A percentile compares a stretch with the other conserved stretches of the same genome.
Conservation (phyloP, 2,329 filamentous ascomycete genomes). For the Cladorrhinum sp. region DNA sequence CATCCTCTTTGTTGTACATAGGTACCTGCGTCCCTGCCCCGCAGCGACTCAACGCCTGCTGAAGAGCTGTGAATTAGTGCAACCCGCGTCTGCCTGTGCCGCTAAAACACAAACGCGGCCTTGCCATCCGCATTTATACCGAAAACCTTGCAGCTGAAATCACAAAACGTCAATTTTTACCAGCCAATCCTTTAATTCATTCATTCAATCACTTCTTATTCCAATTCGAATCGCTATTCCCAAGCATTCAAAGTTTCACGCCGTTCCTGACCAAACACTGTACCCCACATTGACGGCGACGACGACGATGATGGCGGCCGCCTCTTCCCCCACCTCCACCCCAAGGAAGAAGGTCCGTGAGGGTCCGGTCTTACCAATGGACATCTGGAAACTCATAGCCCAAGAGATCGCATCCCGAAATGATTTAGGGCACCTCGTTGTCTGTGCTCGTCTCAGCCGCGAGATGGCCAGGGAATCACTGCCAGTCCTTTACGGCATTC, state of each 20-base stretch:
- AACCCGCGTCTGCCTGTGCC: neutral
- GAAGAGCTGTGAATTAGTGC: neutral
- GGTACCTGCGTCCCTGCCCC: too few species aligned
- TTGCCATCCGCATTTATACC: too few species aligned
- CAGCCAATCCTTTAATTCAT: neutral
- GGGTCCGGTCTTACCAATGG: constrained; percentile 34
- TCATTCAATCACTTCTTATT: too few species aligned
- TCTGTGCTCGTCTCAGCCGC: constrained; percentile 53
- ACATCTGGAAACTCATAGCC: constrained; percentile 59
- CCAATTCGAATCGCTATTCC: too few species aligned
- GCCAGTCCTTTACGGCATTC: constrained; percentile 57
- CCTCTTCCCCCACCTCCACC: neutral
- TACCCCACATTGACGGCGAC: neutral
- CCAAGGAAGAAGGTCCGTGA: neutral
- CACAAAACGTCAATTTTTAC: neutral
- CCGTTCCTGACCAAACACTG: neutral
- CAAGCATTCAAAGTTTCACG: too few species aligned
- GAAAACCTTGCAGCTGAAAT: neutral
- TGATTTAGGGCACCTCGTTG: constrained; percentile 60
- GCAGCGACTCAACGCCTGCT: neutral
- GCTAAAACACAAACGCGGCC: neutral
- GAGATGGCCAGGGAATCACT: constrained; percentile 57
- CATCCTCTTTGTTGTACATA: too few species aligned
- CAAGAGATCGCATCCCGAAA: constrained; percentile 53
- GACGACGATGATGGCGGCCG: too few species aligned